Evolutionary conservation across 2,329 filamentous ascomycete genomes (phyloP).

Genomic region (Ascochyta viciae-villosae): DNA sequence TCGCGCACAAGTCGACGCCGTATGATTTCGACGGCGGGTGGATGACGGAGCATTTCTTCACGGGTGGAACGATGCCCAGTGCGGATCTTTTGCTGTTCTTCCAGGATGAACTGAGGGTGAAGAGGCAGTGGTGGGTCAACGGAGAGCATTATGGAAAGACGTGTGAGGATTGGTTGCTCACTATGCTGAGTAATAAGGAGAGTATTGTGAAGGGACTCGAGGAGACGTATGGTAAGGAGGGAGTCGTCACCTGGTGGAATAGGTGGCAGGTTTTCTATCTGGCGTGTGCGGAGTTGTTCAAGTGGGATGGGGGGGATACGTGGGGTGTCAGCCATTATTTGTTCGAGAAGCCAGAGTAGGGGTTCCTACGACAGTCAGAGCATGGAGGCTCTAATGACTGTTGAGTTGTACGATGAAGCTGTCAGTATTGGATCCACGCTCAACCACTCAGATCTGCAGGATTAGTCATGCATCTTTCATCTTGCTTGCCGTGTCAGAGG

Average conservation of each 20-base stretch:
- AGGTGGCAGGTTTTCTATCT: slow-evolving; percentile 77
- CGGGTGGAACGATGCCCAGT: slow-evolving; percentile 74
- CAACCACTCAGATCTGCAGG: not conserved
- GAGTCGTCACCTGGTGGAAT: slow-evolving; percentile 69
- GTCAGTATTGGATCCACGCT: not conserved
- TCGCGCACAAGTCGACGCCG: slow-evolving; percentile 68
- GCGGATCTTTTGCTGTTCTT: slow-evolving; percentile 72
- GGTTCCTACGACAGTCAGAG: too few relatives aligned
- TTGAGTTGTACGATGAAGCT: too few relatives aligned
- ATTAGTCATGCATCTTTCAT: not conserved
- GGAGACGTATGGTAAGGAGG: slow-evolving; percentile 69
- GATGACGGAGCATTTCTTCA: slow-evolving; percentile 79
- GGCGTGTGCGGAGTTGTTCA: slow-evolving; percentile 74
- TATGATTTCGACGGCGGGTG: slow-evolving; percentile 76
- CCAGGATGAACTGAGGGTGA: slow-evolving; percentile 66
- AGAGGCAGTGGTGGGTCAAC: slow-evolving; percentile 74
- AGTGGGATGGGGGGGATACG: slow-evolving; percentile 68
- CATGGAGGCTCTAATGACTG: too few relatives aligned
- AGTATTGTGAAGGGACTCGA: slow-evolving; percentile 69
- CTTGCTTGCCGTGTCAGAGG: too few relatives aligned
- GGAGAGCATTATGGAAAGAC: slow-evolving; percentile 73
- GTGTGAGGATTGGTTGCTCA: slow-evolving; percentile 72
- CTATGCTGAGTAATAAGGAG: slow-evolving; percentile 65
- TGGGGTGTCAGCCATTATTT: slow-evolving; percentile 74
- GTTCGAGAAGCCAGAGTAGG: slow-evolving; percentile 63